Base-by-base conservation (phyloP, 306 rosid species). In the Inga oerstediana region DNA sequence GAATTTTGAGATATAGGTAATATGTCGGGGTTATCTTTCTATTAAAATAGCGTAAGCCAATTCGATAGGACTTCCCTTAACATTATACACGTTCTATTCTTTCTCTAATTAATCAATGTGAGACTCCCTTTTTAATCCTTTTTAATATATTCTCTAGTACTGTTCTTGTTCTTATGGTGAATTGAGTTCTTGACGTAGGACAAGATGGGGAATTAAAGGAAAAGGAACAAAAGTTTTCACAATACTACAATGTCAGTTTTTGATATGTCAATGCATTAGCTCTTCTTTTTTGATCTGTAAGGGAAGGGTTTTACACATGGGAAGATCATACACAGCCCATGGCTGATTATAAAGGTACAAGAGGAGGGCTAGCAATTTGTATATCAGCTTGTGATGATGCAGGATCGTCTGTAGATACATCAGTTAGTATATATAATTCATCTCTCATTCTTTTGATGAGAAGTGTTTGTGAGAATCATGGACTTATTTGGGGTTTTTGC, bases 331-430 rank as follows among this genome's bases (percentile, higher is more conserved):
- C 81, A 69, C 20, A 19, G 20, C 80, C 49, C 16, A 69, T 58
- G 67, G 85, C 86, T 75, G 86, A 68, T 70, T 84, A 87, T 83
- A 89, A 83, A 83, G 92, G 90, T 51, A 89, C 90, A 0, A 81
- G 83, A 68, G 92, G 90, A 75, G 90, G 90, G 46, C 58, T 89
- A 24, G 90, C 90, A 37, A 46, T 89, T 80, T 87, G 86, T 61
- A 78, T 89, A 74, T 83, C 89, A 22, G 89, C 92, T 85, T 89
- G 89, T 81, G 86, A 79, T 58, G 92, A 89, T 24, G 83, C 80
- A 62, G 90, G 87, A 82, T 83, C 65, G 54, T 80, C 90, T 32
- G 81, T 80, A 41, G 92, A 87, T 72, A 89, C 92, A 41, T 79
- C 90, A 84, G 90, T 65, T 32, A 32, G 71, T 81, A 73, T 37